phyloP scores from a whole-genome alignment of 495 filamentous ascomycete species.

The Talaromyces trachyspermus region DNA sequence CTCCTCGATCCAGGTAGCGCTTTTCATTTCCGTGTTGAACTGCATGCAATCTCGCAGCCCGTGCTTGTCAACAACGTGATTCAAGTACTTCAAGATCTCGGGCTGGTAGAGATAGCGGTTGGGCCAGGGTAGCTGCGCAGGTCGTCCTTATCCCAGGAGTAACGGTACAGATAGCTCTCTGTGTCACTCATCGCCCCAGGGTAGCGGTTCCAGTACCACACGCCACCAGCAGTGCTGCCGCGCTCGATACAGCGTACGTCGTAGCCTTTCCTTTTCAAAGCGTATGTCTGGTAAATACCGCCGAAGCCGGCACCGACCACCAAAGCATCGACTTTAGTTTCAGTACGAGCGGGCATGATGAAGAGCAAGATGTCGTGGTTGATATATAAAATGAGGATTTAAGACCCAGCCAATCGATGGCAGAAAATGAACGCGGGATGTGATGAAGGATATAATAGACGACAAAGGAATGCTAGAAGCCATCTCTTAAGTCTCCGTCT shows the following conservation, averaged over 20 bases:
- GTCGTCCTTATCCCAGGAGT: constrained; percentile 21
- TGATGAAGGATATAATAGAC: too few species aligned
- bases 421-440: too few species aligned
- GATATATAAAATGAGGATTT: too few species aligned
- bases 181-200: constrained; percentile 22
- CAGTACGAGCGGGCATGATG: too few species aligned
- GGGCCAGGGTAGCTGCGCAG: constrained; percentile 19
- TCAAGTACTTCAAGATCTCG: constrained; percentile 23
- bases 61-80: constrained; percentile 18
- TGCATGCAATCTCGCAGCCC: constrained; percentile 19
- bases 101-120: too few species aligned
- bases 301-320: constrained; percentile 47
- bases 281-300: constrained; percentile 35
- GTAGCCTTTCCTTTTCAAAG: constrained; percentile 35
- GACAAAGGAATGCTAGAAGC: too few species aligned
- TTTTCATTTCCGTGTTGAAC: constrained; percentile 19
- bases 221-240: constrained; percentile 41
- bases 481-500: too few species aligned
- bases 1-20: neutral
- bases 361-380: too few species aligned
- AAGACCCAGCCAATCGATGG: too few species aligned
- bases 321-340: too few species aligned
- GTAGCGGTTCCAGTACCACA: constrained; percentile 39
- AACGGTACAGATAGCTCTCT: constrained; percentile 20
- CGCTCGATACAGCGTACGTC: constrained; percentile 36